These are phyloP conservation scores for Mucor plumbeus DNA, from an alignment of 371 early-diverging fungal genomes.

Conservation along the genomic window DNA sequence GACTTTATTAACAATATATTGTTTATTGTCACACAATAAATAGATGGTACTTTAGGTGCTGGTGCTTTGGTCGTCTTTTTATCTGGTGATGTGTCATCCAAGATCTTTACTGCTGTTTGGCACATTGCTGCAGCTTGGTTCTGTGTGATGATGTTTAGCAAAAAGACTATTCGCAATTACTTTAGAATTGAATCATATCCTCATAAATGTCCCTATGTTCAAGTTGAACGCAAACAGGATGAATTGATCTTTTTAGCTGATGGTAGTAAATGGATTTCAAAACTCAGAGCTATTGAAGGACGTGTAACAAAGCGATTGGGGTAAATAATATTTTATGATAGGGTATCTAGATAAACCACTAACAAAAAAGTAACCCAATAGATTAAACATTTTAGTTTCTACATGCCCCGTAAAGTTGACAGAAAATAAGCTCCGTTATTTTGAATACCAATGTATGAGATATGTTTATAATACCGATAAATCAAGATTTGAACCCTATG, in stretches of 20 bases:
- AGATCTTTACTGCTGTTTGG: conserved; percentile 71
- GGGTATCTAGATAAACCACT: neutral
- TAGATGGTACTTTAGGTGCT: conserved; percentile 50
- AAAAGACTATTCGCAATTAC: conserved; percentile 58
- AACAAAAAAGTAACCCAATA: conserved; percentile 5
- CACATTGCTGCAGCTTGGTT: conserved; percentile 70
- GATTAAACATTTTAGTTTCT: conserved; percentile 42
- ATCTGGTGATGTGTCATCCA: conserved; percentile 58
- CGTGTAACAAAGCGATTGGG: conserved; percentile 19
- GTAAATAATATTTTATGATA: conserved; percentile 9
- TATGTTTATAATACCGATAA: conserved; percentile 61
- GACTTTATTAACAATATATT: conserved; percentile 12
- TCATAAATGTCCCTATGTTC: conserved; percentile 56
- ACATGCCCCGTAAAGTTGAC: conserved; percentile 53
- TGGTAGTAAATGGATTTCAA: conserved; percentile 39
- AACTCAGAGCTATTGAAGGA: conserved; percentile 38
- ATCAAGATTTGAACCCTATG: conserved; percentile 57
- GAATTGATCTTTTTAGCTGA: conserved; percentile 58
- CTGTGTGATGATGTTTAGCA: conserved; percentile 47
- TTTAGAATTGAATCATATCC: conserved; percentile 61
- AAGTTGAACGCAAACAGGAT: conserved; percentile 66
- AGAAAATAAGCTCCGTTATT: conserved; percentile 57
- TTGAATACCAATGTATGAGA: conserved; percentile 77
- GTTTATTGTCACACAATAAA: conserved; percentile 9
- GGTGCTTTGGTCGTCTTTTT: conserved; percentile 49